A percentile compares a stretch with the other conserved stretches of the same genome.
phyloP scores from a whole-genome alignment of 2,329 filamentous ascomycete species.

The Passalora sequoiae region DNA sequence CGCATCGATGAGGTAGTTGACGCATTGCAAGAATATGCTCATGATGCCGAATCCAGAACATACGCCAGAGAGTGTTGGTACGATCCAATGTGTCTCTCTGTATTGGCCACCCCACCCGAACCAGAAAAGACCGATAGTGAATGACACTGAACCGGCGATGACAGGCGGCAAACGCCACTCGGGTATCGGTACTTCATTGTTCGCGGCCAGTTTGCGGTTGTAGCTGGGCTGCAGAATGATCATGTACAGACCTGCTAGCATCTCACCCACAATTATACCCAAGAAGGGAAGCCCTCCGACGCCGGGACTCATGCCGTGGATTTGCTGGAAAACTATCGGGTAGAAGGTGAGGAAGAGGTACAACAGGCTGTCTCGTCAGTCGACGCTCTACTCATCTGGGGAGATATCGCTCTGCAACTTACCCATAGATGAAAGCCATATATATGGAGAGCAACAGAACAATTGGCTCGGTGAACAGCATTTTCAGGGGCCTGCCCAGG shows the following conservation, averaged over 20 bases:
- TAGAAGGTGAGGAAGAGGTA: constrained; percentile 86
- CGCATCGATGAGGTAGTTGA: constrained; percentile 47
- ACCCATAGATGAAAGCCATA: constrained; percentile 33
- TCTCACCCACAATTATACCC: constrained; percentile 54
- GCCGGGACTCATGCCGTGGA: constrained; percentile 66
- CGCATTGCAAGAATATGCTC: constrained; percentile 37
- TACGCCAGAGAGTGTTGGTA: constrained; percentile 41
- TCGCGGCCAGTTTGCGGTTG: constrained; percentile 30
- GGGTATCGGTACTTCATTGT: constrained; percentile 40
- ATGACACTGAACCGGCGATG: constrained; percentile 47
- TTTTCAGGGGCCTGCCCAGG: constrained; percentile 40
- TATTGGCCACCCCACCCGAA: constrained; percentile 40
- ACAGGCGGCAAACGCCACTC: constrained; percentile 43
- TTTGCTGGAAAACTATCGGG: constrained; percentile 67
- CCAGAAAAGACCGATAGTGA: constrained; percentile 37
- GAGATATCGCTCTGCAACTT: background rate
- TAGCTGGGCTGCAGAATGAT: constrained; percentile 32
- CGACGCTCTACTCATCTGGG: too few relatives aligned
- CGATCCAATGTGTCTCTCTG: constrained; percentile 39
- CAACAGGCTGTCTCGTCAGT: constrained; percentile 46
- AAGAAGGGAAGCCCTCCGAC: constrained; percentile 75
- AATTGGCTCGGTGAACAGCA: constrained; percentile 48
- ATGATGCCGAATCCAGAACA: constrained; percentile 42
- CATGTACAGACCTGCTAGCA: constrained; percentile 24
- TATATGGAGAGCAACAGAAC: constrained; percentile 46